Conservation (phyloP, 257 asterid species). For the Anisodus tanguticus region DNA sequence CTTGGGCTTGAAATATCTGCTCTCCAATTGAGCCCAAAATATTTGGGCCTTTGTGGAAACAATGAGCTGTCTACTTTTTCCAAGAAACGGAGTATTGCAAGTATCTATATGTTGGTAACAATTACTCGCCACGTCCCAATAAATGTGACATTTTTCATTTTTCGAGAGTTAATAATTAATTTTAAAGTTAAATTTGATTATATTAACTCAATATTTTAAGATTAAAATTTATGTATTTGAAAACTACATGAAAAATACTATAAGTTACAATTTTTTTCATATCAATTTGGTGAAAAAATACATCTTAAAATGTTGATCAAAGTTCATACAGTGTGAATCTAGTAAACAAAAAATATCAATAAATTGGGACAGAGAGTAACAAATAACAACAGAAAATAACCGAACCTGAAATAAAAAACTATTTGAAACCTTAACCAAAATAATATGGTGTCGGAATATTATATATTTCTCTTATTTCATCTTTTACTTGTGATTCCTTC, state of each 20-base stretch:
- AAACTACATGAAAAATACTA: too few species aligned
- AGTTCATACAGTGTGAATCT: too few species aligned
- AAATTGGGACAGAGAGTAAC: neutral
- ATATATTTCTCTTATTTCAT: neutral
- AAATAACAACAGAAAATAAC: neutral
- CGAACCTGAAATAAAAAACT: neutral
- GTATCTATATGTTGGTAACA: neutral
- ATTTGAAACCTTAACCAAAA: neutral
- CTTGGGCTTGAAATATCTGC: neutral
- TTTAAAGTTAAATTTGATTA: too few species aligned
- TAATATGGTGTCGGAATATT: neutral
- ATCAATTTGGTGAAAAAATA: too few species aligned
- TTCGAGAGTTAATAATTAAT: too few species aligned
- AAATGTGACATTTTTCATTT: too few species aligned
- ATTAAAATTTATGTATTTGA: too few species aligned
- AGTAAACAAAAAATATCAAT: too few species aligned
- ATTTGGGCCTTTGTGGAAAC: neutral
- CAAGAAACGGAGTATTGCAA: neutral
- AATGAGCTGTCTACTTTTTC: neutral
- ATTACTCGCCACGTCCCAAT: neutral
- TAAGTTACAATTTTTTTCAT: too few species aligned
- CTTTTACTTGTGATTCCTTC: neutral
- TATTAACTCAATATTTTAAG: too few species aligned
- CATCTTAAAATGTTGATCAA: too few species aligned
- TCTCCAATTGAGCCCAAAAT: neutral